Percentiles rank a stretch among this genome's conserved stretches.
Evolutionary conservation across 139 green algal species (phyloP).

Genomic region (Desmodesmus armatus): DNA sequence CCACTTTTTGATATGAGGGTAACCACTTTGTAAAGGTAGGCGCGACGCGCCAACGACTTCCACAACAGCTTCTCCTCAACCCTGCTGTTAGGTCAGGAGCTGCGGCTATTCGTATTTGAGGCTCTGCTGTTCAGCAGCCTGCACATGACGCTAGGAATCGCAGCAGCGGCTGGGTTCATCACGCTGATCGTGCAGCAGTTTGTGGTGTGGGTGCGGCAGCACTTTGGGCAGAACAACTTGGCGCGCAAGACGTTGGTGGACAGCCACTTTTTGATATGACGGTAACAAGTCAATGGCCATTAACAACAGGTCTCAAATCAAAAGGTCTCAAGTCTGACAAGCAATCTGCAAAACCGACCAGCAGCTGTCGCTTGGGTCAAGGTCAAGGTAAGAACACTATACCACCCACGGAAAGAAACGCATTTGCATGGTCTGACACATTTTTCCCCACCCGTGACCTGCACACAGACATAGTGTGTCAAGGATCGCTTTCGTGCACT

Average conservation of each 20-base stretch:
- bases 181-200: slow-evolving; percentile 46
- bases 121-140: slow-evolving; percentile 64
- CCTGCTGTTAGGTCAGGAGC: slow-evolving; percentile 62
- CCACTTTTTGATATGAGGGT: slow-evolving; percentile 62
- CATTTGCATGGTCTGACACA: no score
- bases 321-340: no score
- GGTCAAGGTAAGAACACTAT: no score
- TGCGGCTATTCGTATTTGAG: slow-evolving; percentile 63
- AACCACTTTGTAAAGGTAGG: not conserved
- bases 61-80: slow-evolving; percentile 49
- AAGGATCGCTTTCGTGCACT: no score
- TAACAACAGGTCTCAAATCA: no score
- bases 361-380: no score
- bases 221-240: slow-evolving; percentile 57
- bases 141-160: slow-evolving; percentile 46
- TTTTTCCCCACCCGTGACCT: no score
- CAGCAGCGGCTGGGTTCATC: slow-evolving; percentile 47
- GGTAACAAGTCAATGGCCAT: no score
- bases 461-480: no score
- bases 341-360: no score
- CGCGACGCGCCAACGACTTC: no score
- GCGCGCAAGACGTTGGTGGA: slow-evolving; percentile 63
- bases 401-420: no score
- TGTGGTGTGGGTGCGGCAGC: slow-evolving; percentile 38
- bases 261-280: slow-evolving; percentile 65